Conservation (phyloP, 257 asterid species). For the Salvia miltiorrhiza region DNA sequence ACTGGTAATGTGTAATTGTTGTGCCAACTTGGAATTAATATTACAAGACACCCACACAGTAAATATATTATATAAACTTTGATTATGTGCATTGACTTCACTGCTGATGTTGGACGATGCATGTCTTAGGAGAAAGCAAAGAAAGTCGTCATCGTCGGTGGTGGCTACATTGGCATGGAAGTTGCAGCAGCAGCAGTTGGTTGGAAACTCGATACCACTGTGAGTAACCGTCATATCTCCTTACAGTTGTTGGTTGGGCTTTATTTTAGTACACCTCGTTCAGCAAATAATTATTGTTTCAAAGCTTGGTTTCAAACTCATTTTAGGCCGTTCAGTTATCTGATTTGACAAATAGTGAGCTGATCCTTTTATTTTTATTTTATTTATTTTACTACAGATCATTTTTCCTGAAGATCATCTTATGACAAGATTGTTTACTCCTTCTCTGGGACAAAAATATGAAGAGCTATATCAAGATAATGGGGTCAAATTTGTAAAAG, state of each 20-base stretch:
- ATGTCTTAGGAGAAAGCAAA: conserved; percentile 65
- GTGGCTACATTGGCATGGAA: conserved; percentile 99
- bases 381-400: conserved; percentile 37
- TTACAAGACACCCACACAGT: not conserved
- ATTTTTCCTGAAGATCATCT: conserved; percentile 88
- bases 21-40: conserved; percentile 1
- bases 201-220: conserved; percentile 96
- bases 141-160: conserved; percentile 88
- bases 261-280: not conserved
- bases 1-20: conserved; percentile 45
- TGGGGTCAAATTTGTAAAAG: conserved; percentile 88
- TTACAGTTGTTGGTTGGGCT: not conserved
- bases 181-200: conserved; percentile 95
- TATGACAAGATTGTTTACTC: conserved; percentile 77
- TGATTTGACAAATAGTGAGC: conserved; percentile 17
- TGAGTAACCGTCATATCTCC: conserved; percentile 34
- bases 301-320: not conserved
- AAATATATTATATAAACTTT: not conserved
- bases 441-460: conserved; percentile 80
- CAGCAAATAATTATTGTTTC: not conserved
- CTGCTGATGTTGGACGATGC: not conserved
- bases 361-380: not conserved
- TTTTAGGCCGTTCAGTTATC: not conserved
- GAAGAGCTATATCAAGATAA: conserved; percentile 70
- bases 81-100: not conserved